phyloP scores from a whole-genome alignment of 345 rosid genomes.

The Carallia pectinifolia region DNA sequence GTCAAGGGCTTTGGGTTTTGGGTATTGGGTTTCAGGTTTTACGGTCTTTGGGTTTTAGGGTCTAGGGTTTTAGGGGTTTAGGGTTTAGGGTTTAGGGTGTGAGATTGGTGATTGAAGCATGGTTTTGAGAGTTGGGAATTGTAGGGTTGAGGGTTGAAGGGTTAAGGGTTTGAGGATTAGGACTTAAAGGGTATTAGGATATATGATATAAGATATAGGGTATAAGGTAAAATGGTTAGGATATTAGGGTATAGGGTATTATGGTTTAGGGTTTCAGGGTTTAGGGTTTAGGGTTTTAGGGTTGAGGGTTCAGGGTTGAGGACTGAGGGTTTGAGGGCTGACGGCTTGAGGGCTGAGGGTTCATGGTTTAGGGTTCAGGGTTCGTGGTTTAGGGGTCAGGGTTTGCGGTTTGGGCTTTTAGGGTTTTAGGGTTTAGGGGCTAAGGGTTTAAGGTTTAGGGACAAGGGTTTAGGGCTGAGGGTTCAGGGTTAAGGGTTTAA shows the following conservation, averaged over 20 bases:
- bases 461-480: slow-evolving; percentile 8
- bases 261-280: slow-evolving; percentile 20
- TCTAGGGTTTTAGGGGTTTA: no score
- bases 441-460: slow-evolving; percentile 8
- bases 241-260: no score
- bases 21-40: slow-evolving; percentile 26
- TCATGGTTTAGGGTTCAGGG: slow-evolving; percentile 16
- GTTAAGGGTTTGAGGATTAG: slow-evolving; percentile 18
- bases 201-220: slow-evolving; percentile 21
- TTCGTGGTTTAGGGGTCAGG: slow-evolving; percentile 18
- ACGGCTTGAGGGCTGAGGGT: slow-evolving; percentile 10
- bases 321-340: slow-evolving; percentile 2
- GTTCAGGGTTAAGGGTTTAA: no score
- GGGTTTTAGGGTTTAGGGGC: slow-evolving; percentile 13
- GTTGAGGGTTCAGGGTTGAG: no score
- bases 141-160: no score
- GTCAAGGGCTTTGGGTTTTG: slow-evolving; percentile 22
- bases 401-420: slow-evolving; percentile 18
- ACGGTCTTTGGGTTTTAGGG: slow-evolving; percentile 9
- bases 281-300: no score
- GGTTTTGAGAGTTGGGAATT: not conserved
- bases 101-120: slow-evolving; percentile 13
- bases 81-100: no score
- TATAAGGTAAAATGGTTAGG: no score
- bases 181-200: slow-evolving; percentile 34